Evolutionary conservation across 345 rosid species (phyloP).

Genomic region (Combretum micranthum): DNA sequence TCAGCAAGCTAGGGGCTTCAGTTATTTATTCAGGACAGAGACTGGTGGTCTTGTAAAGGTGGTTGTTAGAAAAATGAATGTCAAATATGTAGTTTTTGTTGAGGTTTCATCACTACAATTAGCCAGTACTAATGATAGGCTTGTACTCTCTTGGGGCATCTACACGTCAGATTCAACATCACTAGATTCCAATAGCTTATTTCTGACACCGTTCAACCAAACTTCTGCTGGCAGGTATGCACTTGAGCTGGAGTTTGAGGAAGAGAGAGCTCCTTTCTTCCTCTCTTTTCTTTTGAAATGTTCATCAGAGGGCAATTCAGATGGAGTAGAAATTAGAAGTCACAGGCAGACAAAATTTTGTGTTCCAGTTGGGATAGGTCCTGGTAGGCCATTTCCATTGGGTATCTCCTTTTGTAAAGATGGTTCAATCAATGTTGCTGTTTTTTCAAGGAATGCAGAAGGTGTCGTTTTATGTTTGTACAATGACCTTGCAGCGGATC

Average conservation of each 20-base stretch:
- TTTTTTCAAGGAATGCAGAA: conserved; percentile 54
- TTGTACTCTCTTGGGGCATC: conserved; percentile 62
- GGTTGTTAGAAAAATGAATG: conserved; percentile 42
- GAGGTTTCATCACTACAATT: conserved; percentile 54
- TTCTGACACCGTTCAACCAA: conserved; percentile 35
- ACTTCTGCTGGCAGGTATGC: conserved; percentile 32
- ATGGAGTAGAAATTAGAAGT: conserved; percentile 43
- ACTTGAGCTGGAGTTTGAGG: conserved; percentile 66
- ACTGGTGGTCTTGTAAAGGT: conserved; percentile 63
- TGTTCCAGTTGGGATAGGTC: conserved; percentile 71
- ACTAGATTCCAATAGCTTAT: conserved; percentile 29
- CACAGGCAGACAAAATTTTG: conserved; percentile 54
- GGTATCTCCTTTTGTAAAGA: conserved; percentile 65
- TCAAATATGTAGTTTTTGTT: conserved; percentile 40
- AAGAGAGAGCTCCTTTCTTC: conserved; percentile 55
- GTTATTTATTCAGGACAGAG: conserved; percentile 66
- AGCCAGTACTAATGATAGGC: conserved; percentile 19
- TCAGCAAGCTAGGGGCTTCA: conserved; percentile 30
- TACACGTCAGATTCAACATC: conserved; percentile 59
- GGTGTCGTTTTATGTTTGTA: conserved; percentile 64
- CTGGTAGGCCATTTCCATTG: conserved; percentile 63
- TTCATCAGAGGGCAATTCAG: conserved; percentile 15
- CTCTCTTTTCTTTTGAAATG: conserved; percentile 67
- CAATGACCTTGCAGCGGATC: conserved; percentile 37
- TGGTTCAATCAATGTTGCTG: conserved; percentile 65